These are phyloP conservation scores for Mollisiaceae sp. DNA, from an alignment of 2,329 filamentous ascomycete species.

Conservation along the genomic window DNA sequence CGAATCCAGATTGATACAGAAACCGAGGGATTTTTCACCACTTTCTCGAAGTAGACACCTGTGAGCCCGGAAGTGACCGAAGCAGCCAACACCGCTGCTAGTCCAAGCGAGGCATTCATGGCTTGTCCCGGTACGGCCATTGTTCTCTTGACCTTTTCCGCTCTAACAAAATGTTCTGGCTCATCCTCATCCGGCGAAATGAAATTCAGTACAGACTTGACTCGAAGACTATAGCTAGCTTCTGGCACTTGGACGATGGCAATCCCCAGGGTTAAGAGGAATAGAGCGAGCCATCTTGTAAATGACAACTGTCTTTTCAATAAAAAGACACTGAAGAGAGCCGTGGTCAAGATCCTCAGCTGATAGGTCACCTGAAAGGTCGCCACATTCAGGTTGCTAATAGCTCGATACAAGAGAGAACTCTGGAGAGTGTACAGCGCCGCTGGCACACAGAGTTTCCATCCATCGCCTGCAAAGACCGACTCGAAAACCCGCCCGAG, in stretches of 20 bases:
- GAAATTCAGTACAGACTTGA: neutral
- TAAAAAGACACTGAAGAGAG: constrained; percentile 2
- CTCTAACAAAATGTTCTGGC: neutral
- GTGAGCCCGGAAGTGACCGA: neutral
- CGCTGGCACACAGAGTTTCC: constrained; percentile 2
- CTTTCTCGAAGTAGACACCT: constrained; percentile 5
- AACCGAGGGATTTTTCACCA: constrained; percentile 5
- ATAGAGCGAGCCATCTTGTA: neutral
- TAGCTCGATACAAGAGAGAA: neutral
- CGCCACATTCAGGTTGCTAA: neutral
- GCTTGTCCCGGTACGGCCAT: neutral
- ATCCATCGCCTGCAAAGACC: constrained; percentile 1
- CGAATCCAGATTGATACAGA: neutral
- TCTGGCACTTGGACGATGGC: neutral
- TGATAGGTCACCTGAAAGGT: constrained; percentile 7
- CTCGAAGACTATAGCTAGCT: neutral
- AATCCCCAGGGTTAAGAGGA: neutral
- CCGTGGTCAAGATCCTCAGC: constrained; percentile 6
- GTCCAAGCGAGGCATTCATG: constrained; percentile 1
- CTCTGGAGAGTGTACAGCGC: neutral
- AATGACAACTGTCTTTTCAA: neutral
- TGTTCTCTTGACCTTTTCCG: neutral
- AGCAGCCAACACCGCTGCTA: neutral
- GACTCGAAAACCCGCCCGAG: neutral
- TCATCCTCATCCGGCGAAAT: neutral